Conservation (phyloP, 164 flowering plant species). For the Nymphaea colorata region DNA sequence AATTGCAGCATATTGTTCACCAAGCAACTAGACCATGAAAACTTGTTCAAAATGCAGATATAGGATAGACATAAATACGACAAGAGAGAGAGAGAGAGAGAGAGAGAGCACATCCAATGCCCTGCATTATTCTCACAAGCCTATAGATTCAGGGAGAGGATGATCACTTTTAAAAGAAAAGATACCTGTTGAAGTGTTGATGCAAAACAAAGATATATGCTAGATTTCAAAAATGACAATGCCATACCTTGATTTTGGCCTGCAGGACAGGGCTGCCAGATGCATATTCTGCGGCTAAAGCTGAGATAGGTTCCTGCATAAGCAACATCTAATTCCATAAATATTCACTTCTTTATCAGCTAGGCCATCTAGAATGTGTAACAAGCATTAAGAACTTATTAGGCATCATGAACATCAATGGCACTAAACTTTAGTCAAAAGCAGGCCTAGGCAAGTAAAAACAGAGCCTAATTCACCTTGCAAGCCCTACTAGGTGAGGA, state of each 20-base stretch:
- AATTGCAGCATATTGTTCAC: slow-evolving; percentile 55
- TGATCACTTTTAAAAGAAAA: no score
- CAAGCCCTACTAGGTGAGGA: no score
- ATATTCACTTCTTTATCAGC: background rate
- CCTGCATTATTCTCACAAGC: background rate
- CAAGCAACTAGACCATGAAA: slow-evolving; percentile 39
- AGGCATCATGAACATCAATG: no score
- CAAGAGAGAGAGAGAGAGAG: background rate
- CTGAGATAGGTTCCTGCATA: slow-evolving; percentile 76
- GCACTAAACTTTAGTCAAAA: no score
- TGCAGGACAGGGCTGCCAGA: slow-evolving; percentile 71
- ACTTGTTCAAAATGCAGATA: background rate
- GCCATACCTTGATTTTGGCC: slow-evolving; percentile 77
- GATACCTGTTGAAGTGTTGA: no score
- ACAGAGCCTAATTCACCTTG: no score
- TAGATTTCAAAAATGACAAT: no score
- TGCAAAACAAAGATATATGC: background rate
- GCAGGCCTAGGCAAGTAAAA: no score
- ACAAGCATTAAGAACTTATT: no score
- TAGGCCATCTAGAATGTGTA: no score
- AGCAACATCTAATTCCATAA: background rate
- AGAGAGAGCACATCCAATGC: background rate
- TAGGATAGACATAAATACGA: background rate
- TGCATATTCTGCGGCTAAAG: slow-evolving; percentile 70
- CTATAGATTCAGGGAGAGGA: no score